Conservation (phyloP, 306 rosid genomes). For the Castanea mollissima region DNA sequence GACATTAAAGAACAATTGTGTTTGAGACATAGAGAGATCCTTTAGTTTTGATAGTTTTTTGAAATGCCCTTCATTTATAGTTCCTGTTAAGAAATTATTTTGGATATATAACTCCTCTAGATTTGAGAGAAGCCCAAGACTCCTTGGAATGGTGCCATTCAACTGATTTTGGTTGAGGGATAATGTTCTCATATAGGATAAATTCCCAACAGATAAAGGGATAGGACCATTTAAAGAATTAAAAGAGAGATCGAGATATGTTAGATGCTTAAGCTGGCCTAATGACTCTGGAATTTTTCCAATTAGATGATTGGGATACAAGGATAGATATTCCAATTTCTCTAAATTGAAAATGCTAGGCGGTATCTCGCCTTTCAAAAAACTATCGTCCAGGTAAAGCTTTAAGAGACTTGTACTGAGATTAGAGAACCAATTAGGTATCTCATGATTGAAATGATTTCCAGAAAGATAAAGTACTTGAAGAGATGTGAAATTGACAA, state of each 20-base stretch:
- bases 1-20: too few relatives aligned
- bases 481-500: constrained; percentile 1
- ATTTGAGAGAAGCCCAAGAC: too few relatives aligned
- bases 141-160: too few relatives aligned
- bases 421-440: too few relatives aligned
- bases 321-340: background rate
- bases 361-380: background rate
- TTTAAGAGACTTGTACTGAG: background rate
- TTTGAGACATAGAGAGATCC: too few relatives aligned
- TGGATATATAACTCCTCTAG: too few relatives aligned
- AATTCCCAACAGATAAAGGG: background rate
- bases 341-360: too few relatives aligned
- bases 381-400: background rate
- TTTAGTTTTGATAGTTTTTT: too few relatives aligned
- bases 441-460: background rate
- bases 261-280: background rate
- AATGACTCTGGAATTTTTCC: background rate
- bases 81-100: too few relatives aligned
- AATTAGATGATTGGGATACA: background rate
- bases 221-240: background rate
- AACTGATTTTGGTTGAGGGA: too few relatives aligned
- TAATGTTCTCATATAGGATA: background rate
- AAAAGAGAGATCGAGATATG: background rate
- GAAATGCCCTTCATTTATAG: too few relatives aligned
- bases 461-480: background rate